Evolutionary conservation across 2,329 filamentous ascomycete species (phyloP), one percentile per base, ranked within the genome.

Genomic region (Xylaria sp.): DNA sequence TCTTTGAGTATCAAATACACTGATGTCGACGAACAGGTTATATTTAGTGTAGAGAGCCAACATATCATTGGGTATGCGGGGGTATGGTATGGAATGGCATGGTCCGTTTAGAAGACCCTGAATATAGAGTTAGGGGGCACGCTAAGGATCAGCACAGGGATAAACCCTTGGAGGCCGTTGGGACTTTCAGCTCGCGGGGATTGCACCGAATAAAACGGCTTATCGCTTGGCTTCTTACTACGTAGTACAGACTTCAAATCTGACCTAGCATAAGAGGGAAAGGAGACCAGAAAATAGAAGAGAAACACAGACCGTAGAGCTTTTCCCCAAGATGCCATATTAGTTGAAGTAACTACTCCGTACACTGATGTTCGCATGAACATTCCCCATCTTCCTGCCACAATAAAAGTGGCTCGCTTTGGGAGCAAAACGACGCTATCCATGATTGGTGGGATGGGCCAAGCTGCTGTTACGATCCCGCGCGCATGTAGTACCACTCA

Each of bases 401-500:
- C 65, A 23, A 58, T 46, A 67, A 64, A 59, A 31, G 54, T 67
- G 65, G 65, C 54, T 59, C 65, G 10, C 54, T 50, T 39, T 46
- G 52, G 41, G 20, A 34, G 25, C n/a, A 34, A 23, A 23, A 7
- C 7, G 37, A 18, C 31, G 5, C n/a, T 9, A 7, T 34, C 15
- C 12, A 20, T 34, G 20, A 67, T 64, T 67, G 66, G 66, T 61
- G 55, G 41, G 51, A 39, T 46, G 23, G 31, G 34, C 28, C 58
- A 37, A 44, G 41, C 51, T 10, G 51, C 41, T 31, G 39, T 50
- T 28, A 60, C 37, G 28, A 44, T 65, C 51, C 57, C 66, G 66
- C 66, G 62, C 66, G 57, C 58, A 58, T 69, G 51, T 57, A n/a
- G 50, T 51, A 62, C 66, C 66, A 69, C 57, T 65, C 56, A 65